Conservation (phyloP, 352 stramenopile genomes). For the Aphanomyces astaci region DNA sequence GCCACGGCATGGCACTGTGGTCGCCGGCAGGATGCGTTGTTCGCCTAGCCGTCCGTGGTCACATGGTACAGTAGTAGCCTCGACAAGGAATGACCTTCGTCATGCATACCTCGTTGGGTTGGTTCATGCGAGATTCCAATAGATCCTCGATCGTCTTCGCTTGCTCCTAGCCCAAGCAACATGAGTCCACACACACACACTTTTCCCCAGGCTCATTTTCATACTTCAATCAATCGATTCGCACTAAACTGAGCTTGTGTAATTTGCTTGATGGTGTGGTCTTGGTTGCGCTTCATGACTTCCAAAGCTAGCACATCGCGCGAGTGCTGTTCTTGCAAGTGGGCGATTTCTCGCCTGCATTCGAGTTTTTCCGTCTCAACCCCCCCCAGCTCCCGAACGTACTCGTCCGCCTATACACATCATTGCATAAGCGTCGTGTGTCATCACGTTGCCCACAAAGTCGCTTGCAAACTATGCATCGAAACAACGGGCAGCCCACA, state of each 20-base stretch:
- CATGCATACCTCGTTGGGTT: not conserved
- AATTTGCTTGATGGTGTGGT: slow-evolving; percentile 64
- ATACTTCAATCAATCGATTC: slow-evolving; percentile 67
- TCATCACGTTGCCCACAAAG: no score
- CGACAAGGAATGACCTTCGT: no score
- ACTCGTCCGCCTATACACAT: slow-evolving; percentile 2
- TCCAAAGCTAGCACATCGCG: slow-evolving; percentile 44
- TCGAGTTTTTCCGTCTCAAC: slow-evolving; percentile 16
- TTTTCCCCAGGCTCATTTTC: not conserved
- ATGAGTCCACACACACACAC: no score
- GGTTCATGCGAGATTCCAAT: slow-evolving; percentile 28
- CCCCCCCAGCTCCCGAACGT: not conserved
- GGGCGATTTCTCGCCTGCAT: slow-evolving; percentile 27
- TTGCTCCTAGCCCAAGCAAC: slow-evolving; percentile 36
- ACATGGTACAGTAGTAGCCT: no score
- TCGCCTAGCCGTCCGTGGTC: not conserved
- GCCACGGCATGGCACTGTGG: not conserved
- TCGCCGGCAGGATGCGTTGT: not conserved
- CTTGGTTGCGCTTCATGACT: slow-evolving; percentile 48
- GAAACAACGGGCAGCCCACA: no score
- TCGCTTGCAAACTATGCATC: no score
- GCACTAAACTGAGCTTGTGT: slow-evolving; percentile 58
- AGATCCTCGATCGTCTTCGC: slow-evolving; percentile 71
- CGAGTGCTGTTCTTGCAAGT: slow-evolving; percentile 41
- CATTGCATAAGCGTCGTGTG: no score